A percentile compares a stretch with the other conserved stretches of the same genome.
phyloP scores from a whole-genome alignment of 2,329 filamentous ascomycete species.

The Tympanopsis confertula region DNA sequence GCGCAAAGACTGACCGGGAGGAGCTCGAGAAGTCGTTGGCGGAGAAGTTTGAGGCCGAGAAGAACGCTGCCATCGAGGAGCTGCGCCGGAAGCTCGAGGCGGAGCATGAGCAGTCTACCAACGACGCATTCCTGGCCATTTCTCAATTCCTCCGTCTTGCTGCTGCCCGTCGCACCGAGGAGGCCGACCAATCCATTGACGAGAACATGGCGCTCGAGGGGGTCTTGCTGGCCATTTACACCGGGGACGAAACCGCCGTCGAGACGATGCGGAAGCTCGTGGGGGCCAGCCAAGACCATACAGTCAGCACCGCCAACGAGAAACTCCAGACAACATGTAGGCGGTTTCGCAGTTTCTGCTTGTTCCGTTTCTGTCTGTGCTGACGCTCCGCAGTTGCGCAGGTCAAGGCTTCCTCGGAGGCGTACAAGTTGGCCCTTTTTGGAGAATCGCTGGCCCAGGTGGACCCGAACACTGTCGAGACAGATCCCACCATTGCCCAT shows the following conservation, averaged over 20 bases:
- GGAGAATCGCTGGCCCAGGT: constrained; percentile 12
- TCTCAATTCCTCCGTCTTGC: constrained; percentile 74
- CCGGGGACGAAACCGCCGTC: constrained; percentile 65
- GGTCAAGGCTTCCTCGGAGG: constrained; percentile 40
- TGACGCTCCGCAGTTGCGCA: constrained; percentile 33
- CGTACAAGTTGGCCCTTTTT: constrained; percentile 35
- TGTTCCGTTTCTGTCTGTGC: constrained; percentile 9
- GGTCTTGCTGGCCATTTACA: constrained; percentile 66
- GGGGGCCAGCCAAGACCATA: constrained; percentile 56
- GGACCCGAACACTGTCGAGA: constrained; percentile 19
- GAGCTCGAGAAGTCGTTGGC: constrained; percentile 44
- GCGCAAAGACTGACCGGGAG: constrained; percentile 44
- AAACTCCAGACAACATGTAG: constrained; percentile 61
- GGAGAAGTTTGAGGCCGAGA: constrained; percentile 39
- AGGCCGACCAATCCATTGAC: constrained; percentile 49
- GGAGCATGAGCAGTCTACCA: constrained; percentile 22
- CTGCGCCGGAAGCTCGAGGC: not conserved
- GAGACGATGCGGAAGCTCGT: constrained; percentile 67
- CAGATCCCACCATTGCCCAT: constrained; percentile 57
- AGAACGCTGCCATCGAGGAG: constrained; percentile 39
- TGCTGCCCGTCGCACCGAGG: constrained; percentile 63
- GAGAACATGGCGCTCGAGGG: constrained; percentile 76
- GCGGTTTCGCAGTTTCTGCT: constrained; percentile 15
- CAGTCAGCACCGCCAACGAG: constrained; percentile 53
- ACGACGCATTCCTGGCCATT: constrained; percentile 55